These are phyloP conservation scores for Boletus barrowsii DNA, from an alignment of 768 basidiomycete species.

Conservation along the genomic window DNA sequence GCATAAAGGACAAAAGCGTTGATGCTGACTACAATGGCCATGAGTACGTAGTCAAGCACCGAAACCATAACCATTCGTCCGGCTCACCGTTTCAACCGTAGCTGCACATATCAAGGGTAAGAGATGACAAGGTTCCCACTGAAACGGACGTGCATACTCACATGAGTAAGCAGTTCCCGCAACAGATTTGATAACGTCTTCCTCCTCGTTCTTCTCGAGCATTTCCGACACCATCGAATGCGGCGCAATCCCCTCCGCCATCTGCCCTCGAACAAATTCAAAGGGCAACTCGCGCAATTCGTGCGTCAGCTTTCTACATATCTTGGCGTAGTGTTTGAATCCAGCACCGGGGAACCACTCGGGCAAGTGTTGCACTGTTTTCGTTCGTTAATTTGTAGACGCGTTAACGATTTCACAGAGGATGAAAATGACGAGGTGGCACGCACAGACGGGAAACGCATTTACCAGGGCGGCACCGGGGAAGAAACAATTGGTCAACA, in stretches of 20 bases:
- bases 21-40: slow-evolving; percentile 29
- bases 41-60: too few species aligned
- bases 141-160: slow-evolving; percentile 1
- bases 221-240: slow-evolving; percentile 18
- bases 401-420: background rate
- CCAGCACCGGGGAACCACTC: slow-evolving; percentile 40
- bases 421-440: too few species aligned
- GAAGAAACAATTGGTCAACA: slow-evolving; percentile 25
- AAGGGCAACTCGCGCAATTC: slow-evolving; percentile 32
- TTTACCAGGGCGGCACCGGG: slow-evolving; percentile 33
- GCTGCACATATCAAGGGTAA: slow-evolving; percentile 9
- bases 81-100: slow-evolving; percentile 28
- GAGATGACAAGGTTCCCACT: background rate
- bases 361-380: slow-evolving; percentile 35
- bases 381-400: background rate
- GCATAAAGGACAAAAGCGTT: slow-evolving; percentile 28
- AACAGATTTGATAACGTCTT: slow-evolving; percentile 26
- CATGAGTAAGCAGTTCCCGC: slow-evolving; percentile 32
- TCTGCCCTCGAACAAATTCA: slow-evolving; percentile 27
- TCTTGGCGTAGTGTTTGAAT: slow-evolving; percentile 31
- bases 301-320: slow-evolving; percentile 18
- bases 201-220: slow-evolving; percentile 21
- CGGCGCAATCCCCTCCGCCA: slow-evolving; percentile 24
- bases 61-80: background rate
- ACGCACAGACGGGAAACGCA: slow-evolving; percentile 29